These are phyloP conservation scores for Articulospora tetracladia DNA, from an alignment of 495 filamentous ascomycete genomes.

Conservation along the genomic window DNA sequence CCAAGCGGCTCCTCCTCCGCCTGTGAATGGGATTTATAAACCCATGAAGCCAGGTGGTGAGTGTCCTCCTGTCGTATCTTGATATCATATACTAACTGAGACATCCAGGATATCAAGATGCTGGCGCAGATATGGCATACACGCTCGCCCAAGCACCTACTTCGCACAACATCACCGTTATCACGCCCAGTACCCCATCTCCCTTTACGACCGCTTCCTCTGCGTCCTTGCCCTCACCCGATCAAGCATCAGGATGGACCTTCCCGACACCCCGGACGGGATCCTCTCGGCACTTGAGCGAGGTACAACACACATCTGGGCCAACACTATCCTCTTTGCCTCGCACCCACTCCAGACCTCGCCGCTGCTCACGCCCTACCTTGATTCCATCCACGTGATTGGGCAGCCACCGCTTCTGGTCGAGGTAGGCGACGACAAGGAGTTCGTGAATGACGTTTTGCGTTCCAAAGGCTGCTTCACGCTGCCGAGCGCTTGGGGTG, in stretches of 20 bases:
- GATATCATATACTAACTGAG: no score
- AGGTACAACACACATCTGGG: slow-evolving; percentile 38
- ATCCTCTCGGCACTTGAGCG: slow-evolving; percentile 30
- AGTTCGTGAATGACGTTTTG: slow-evolving; percentile 33
- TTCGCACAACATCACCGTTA: slow-evolving; percentile 18
- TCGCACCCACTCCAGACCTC: slow-evolving; percentile 35
- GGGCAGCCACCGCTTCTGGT: slow-evolving; percentile 36
- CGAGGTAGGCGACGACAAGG: slow-evolving; percentile 37
- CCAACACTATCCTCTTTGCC: slow-evolving; percentile 35
- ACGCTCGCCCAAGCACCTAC: slow-evolving; percentile 18
- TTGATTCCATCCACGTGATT: slow-evolving; percentile 25
- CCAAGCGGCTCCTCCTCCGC: slow-evolving; percentile 29
- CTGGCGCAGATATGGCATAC: slow-evolving; percentile 35
- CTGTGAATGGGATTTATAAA: slow-evolving; percentile 30
- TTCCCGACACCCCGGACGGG: slow-evolving; percentile 37
- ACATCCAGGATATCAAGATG: slow-evolving; percentile 37
- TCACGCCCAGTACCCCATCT: slow-evolving; percentile 15
- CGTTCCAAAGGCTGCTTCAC: slow-evolving; percentile 7
- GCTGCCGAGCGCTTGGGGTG: neutral
- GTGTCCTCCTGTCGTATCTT: no score
- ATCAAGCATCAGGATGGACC: slow-evolving; percentile 23
- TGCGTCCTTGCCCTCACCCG: slow-evolving; percentile 13
- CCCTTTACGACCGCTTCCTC: neutral
- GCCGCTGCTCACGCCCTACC: slow-evolving; percentile 10
- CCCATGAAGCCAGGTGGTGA: slow-evolving; percentile 32